Percentiles rank a stretch among this genome's conserved stretches.
Conservation (phyloP, 805 yeast species). For the Ogataea parapolymorpha region DNA sequence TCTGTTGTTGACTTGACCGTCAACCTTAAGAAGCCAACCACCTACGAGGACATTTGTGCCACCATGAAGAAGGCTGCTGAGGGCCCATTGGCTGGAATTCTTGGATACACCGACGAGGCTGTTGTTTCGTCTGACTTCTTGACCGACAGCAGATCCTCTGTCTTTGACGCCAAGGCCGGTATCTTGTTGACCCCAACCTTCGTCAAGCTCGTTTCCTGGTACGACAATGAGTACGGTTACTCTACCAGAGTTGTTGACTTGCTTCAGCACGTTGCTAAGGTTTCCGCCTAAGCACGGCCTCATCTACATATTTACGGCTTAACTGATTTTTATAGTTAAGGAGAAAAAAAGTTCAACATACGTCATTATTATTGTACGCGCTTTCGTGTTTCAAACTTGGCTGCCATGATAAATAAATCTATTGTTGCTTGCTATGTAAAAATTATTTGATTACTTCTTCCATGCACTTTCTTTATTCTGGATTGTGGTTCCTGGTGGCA, state of each 20-base stretch:
- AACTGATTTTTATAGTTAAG: not conserved
- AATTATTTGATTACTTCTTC: too few species aligned
- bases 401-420: too few species aligned
- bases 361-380: not conserved
- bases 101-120: constrained; percentile 90
- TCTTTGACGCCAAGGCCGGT: constrained; percentile 91
- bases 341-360: not conserved
- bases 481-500: too few species aligned
- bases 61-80: constrained; percentile 74
- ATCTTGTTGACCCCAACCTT: constrained; percentile 81
- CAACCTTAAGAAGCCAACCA: constrained; percentile 69
- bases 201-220: constrained; percentile 91
- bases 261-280: constrained; percentile 74
- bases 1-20: constrained; percentile 92
- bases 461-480: too few species aligned
- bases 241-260: constrained; percentile 94
- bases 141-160: constrained; percentile 79
- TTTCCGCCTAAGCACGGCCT: constrained; percentile 22
- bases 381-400: too few species aligned
- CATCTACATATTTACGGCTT: not conserved
- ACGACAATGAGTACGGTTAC: constrained; percentile 96
- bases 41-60: constrained; percentile 79
- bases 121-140: constrained; percentile 90
- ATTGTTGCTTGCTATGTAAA: too few species aligned
- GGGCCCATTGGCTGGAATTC: constrained; percentile 73